Evolutionary conservation across 2,329 filamentous ascomycete species (phyloP).

Genomic region (Alternaria burnsii): DNA sequence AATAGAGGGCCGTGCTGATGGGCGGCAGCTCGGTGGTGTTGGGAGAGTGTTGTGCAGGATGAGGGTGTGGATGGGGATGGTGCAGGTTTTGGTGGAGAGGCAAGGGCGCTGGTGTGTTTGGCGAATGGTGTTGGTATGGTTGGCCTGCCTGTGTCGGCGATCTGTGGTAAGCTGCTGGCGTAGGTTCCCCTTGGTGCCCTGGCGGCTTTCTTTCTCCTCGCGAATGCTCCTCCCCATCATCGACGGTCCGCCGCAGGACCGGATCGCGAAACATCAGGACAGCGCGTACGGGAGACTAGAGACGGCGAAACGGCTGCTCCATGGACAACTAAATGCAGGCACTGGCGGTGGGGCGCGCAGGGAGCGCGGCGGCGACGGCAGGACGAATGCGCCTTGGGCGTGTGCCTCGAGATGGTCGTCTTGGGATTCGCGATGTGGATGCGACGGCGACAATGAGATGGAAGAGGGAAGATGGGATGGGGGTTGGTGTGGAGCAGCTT

Average conservation of each 20-base stretch:
- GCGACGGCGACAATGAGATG: slow-evolving; percentile 18
- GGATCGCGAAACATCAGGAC: slow-evolving; percentile 41
- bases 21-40: slow-evolving; percentile 52
- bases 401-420: slow-evolving; percentile 24
- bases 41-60: slow-evolving; percentile 35
- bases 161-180: slow-evolving; percentile 47
- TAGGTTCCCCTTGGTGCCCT: slow-evolving; percentile 45
- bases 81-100: slow-evolving; percentile 40
- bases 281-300: slow-evolving; percentile 14
- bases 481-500: slow-evolving; percentile 24
- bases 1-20: slow-evolving; percentile 50
- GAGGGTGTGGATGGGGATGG: slow-evolving; percentile 35
- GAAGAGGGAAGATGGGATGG: slow-evolving; percentile 16
- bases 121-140: slow-evolving; percentile 48
- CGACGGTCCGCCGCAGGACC: slow-evolving; percentile 41
- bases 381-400: slow-evolving; percentile 29
- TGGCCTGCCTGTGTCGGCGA: slow-evolving; percentile 50
- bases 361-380: slow-evolving; percentile 12
- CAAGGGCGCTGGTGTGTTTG: slow-evolving; percentile 45
- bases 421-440: slow-evolving; percentile 17
- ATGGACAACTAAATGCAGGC: slow-evolving; percentile 22
- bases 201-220: slow-evolving; percentile 45
- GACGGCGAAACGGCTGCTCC: slow-evolving; percentile 14
- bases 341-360: slow-evolving; percentile 15
- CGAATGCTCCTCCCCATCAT: slow-evolving; percentile 40